These are phyloP conservation scores for Colletotrichum sp. DNA, from an alignment of 2,329 filamentous ascomycete species.

Conservation along the genomic window DNA sequence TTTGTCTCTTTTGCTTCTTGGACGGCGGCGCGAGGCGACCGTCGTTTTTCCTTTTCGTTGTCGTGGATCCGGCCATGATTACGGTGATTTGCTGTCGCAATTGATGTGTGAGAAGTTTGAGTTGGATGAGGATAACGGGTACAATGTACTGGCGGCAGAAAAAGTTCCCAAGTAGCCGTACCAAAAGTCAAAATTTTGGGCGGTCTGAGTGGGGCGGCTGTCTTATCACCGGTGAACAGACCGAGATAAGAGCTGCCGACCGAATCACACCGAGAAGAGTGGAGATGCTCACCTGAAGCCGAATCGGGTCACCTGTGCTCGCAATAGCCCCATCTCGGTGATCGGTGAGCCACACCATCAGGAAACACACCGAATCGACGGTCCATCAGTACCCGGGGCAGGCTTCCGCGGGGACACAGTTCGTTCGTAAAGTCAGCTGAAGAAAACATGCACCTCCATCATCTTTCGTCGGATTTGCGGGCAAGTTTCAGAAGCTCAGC, in stretches of 20 bases:
- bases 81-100: background rate
- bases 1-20: slow-evolving; percentile 53
- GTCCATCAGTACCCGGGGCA: background rate
- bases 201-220: background rate
- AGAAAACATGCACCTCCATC: background rate
- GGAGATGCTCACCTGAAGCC: rapidly evolving
- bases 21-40: slow-evolving; percentile 43
- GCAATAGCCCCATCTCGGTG: background rate
- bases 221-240: background rate
- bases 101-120: background rate
- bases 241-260: background rate
- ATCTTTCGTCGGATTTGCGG: background rate
- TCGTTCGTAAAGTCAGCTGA: background rate
- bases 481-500: background rate
- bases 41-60: slow-evolving; percentile 37
- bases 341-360: background rate
- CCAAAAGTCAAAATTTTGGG: slow-evolving; percentile 17
- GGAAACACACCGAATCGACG: background rate
- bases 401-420: background rate
- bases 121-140: background rate
- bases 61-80: slow-evolving; percentile 30
- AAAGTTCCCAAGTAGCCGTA: background rate
- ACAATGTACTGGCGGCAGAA: background rate
- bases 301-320: rapidly evolving
- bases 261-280: rapidly evolving